Evolutionary conservation across 2,329 filamentous ascomycete genomes (phyloP), one percentile per base, ranked within the genome.

Genomic region (Metarhizium humberi): DNA sequence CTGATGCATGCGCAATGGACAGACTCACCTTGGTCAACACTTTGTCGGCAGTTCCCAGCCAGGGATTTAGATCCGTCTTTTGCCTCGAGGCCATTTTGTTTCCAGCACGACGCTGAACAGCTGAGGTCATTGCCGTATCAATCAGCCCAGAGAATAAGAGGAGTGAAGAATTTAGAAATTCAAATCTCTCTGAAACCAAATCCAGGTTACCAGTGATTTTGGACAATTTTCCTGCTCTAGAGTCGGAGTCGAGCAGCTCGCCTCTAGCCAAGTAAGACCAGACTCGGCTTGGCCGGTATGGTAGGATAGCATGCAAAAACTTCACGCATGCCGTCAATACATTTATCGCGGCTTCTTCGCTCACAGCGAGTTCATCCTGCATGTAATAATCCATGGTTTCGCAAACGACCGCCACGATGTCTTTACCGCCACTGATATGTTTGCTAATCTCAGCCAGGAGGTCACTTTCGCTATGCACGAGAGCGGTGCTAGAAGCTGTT

Each of bases 191-290:
- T 4, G 81, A 79, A 2, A 88, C 82, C 55, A 95, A 80, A 65
- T 99, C 94, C 3, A 91, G 81, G 29, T 84, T 86, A n/a, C 88
- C 88, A 3, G 95, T 81, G 52, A 97, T 85, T 51, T 84, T 84
- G 43, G 86, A 82, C 58, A 99, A 78, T 58, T 87, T 85, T 11
- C 90, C 89, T 14, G 85, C 85, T 59, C 85, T 86, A 10, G 88
- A 85, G 61, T 90, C 86, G 6, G 85, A 81, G 61, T 88, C 87
- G 49, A 99, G 77, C 18, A 99, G 75, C 59, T 86, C 84, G 67
- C 90, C 95, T 56, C 90, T 84, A 3, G 86, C 84, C 63, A 99
- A 79, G 67, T 92, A 89, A 3, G 92, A 91, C 92, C 94, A 97
- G 6, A 96, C 85, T 57, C 92, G 80, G 55, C 87, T 88, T 0